Percentiles rank a stretch among this genome's conserved stretches.
phyloP scores from a whole-genome alignment of 148 eudicot species.

The Camellia granthamiana region DNA sequence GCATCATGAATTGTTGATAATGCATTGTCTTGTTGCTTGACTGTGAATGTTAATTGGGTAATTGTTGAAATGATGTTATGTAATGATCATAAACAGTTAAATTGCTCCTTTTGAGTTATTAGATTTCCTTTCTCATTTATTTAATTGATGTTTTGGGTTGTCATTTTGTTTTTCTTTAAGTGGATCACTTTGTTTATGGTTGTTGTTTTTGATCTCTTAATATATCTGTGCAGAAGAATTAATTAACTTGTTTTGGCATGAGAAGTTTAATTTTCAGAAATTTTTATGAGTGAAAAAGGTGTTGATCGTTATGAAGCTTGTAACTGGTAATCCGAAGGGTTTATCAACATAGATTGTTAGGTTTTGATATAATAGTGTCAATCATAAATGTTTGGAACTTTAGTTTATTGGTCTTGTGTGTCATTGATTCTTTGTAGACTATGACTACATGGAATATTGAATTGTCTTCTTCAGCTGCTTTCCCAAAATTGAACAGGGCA shows the following conservation, averaged over 20 bases:
- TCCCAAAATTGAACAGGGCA: not conserved
- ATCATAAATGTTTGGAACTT: not conserved
- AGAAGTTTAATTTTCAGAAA: not conserved
- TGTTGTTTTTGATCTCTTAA: not conserved
- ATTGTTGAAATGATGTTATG: not conserved
- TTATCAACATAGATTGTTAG: not conserved
- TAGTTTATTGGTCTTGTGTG: not conserved
- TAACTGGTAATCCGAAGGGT: not conserved
- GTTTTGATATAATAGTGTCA: not conserved
- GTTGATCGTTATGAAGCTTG: not conserved
- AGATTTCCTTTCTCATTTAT: no score
- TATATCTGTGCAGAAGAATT: not conserved
- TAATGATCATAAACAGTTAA: not conserved
- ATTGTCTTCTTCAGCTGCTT: not conserved
- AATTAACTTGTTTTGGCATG: not conserved
- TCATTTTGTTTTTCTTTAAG: not conserved
- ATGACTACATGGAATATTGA: not conserved
- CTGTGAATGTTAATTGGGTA: not conserved
- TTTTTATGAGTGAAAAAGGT: not conserved
- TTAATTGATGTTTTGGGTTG: not conserved
- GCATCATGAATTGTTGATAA: not conserved
- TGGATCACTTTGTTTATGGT: not conserved
- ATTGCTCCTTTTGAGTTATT: not conserved
- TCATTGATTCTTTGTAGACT: not conserved
- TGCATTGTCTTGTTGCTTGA: not conserved